Base-by-base conservation (phyloP, 768 basidiomycete genomes). In the Lentinula sp. region DNA sequence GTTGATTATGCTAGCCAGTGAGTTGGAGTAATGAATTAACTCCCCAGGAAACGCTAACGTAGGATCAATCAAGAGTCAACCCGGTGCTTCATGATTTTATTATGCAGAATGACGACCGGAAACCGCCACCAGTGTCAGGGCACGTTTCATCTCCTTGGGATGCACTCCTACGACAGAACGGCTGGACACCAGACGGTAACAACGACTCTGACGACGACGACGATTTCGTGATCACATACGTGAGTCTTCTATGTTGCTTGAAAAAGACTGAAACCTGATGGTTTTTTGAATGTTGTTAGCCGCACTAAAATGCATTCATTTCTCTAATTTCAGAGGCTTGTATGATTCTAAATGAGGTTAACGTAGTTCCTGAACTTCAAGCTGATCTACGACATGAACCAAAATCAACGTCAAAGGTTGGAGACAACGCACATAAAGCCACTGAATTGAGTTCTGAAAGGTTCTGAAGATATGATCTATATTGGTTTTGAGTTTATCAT, bases 1-100 rank as follows among this genome's bases (percentile, higher is more conserved):
- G 59, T 64, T 4, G 63, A 65, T 28, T 23, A 66, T 34, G 45
- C 63, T 1, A 58, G 57, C 48, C 60, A 66, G 68, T 69, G 48
- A 58, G 66, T 62, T 35, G 11, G 7, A 3, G 10, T 10, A 28
- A 18, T 11, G 7, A 15, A 2, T 15, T 39, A 11, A 6, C 13
- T 9, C 13, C 15, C 13, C 5, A 53, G 16, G 21, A 54, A 34
- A 11, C 8, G 4, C 37, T 21, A 5, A 34, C n/a, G 9, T 32
- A 13, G 35, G 15, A 18, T 21, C 32, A 37, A 16, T 31, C 15
- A 56, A 60, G 59, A n/a, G 18, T 60, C 16, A 40, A 60, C 51
- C 59, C 59, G 4, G 59, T 43, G 3, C 23, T 60, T n/a, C 59
- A 60, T 39, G 59, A 60, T 60, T 60, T 60, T 16, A 40, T 60